Evolutionary conservation across 2,329 filamentous ascomycete species (phyloP), one percentile per base, ranked within the genome.

Genomic region (Sporothrix dimorphospora): DNA sequence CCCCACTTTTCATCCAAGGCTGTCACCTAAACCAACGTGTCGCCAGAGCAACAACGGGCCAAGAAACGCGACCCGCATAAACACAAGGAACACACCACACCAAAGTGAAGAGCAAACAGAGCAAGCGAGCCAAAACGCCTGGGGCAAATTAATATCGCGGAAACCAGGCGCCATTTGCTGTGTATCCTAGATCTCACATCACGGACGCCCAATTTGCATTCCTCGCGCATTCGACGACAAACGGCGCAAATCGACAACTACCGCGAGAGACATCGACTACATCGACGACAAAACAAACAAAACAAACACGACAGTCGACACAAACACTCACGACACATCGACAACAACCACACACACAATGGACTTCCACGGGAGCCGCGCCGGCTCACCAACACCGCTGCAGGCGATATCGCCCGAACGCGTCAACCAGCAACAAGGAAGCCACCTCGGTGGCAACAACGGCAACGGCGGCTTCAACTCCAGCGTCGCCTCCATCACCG

Each of bases 351-450:
- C 53, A 24, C 12, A 30, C 16, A 21, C 21, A 61, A 86, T 86
- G 84, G 83, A 85, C 75, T 73, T 76, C 72, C 79, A 78, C 74
- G 81, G 82, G 77, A 87, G 85, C 79, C 85, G 84, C 76, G 82
- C 85, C 73, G 85, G 85, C 77, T 87, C 88, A 74, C 84, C 87
- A 34, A 76, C 76, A 75, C 87, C 90, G 69, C 83, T 92, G 66
- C 87, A 89, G 75, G 83, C 86, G 47, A 83, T 87, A 69, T 90
- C 90, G 24, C 89, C 90, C 11, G 89, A 91, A 76, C 89, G 90
- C 77, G 84, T 87, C 72, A 91, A 91, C 78, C 83, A 85, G 75
- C 82, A 82, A 73, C 79, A 81, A 19, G 68, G 59, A 30, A 30
- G 30, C 16, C 42, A 69, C 55, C 1, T 38, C 55, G 34, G 14